A percentile compares a stretch with the other conserved stretches of the same genome.
Conservation (phyloP, 2,329 filamentous ascomycete species). For the Lecanicillium sp. region DNA sequence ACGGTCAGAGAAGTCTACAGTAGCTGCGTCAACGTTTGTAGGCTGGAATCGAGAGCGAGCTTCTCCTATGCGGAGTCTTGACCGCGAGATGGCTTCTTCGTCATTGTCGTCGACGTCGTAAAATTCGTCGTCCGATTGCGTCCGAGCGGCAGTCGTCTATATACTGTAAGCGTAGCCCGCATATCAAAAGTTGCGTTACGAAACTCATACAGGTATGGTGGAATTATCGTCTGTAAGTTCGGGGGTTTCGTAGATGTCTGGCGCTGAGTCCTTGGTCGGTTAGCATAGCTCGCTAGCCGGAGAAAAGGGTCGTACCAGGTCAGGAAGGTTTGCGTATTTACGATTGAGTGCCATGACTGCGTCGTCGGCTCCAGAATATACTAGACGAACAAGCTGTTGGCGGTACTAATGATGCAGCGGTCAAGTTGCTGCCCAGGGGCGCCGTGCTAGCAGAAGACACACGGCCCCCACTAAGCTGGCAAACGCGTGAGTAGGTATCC, state of each 20-base stretch:
- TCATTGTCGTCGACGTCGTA: slow-evolving; percentile 57
- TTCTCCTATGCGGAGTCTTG: slow-evolving; percentile 66
- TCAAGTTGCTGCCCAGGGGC: no score
- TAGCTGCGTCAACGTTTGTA: slow-evolving; percentile 63
- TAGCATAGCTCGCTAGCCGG: slow-evolving; percentile 14
- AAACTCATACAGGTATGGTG: slow-evolving; percentile 65
- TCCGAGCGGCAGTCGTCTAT: slow-evolving; percentile 47
- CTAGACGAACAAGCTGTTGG: no score
- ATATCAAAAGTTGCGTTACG: slow-evolving; percentile 13
- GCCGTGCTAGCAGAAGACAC: no score
- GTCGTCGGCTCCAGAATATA: no score
- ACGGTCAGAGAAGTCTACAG: slow-evolving; percentile 84
- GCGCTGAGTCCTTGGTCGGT: slow-evolving; percentile 65
- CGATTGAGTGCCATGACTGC: slow-evolving; percentile 60
- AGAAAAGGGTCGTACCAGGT: slow-evolving; percentile 48
- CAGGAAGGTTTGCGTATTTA: slow-evolving; percentile 75
- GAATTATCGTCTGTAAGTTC: slow-evolving; percentile 86
- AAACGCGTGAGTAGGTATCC: no score
- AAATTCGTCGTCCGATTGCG: slow-evolving; percentile 54
- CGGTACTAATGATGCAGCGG: no score
- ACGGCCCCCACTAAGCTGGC: no score
- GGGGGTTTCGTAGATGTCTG: slow-evolving; percentile 94
- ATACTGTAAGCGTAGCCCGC: no score
- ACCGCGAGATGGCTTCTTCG: slow-evolving; percentile 61
- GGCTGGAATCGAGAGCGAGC: slow-evolving; percentile 75